phyloP scores from a whole-genome alignment of 495 filamentous ascomycete genomes.

The Podospora pseudocomata region DNA sequence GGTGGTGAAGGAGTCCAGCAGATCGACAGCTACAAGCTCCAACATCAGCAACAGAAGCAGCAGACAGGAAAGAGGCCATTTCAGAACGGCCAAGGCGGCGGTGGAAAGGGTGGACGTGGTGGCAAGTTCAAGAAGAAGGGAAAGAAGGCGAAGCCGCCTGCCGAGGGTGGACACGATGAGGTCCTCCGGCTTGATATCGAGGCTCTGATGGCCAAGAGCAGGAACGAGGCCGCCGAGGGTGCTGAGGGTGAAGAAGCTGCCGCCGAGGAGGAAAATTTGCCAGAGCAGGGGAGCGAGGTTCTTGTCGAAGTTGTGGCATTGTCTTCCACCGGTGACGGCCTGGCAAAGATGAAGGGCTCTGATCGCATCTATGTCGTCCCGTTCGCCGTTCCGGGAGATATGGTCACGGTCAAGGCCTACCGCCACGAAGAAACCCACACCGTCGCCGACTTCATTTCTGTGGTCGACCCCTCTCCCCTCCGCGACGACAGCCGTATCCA shows the following conservation, averaged over 20 bases:
- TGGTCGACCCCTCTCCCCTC: constrained; percentile 66
- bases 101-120: not conserved
- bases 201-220: constrained; percentile 53
- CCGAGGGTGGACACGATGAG: constrained; percentile 60
- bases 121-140: constrained; percentile 23
- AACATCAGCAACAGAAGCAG: constrained; percentile 9
- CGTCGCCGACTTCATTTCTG: constrained; percentile 73
- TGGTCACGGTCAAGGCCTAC: constrained; percentile 72
- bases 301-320: constrained; percentile 71
- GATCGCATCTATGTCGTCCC: constrained; percentile 84
- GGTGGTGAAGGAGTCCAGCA: not conserved
- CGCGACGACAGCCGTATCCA: constrained; percentile 72
- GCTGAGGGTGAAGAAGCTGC: constrained; percentile 17
- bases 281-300: constrained; percentile 68
- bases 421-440: constrained; percentile 57
- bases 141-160: constrained; percentile 24
- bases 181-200: constrained; percentile 70
- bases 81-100: constrained; percentile 1
- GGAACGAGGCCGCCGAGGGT: constrained; percentile 28
- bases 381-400: constrained; percentile 79
- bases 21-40: constrained; percentile 8
- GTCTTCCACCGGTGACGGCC: constrained; percentile 86
- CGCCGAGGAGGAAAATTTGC: constrained; percentile 40
- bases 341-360: constrained; percentile 63
- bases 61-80: constrained; percentile 13